Base-by-base conservation (phyloP, 2,329 filamentous ascomycete species). In the Diaporthe nobilis region DNA sequence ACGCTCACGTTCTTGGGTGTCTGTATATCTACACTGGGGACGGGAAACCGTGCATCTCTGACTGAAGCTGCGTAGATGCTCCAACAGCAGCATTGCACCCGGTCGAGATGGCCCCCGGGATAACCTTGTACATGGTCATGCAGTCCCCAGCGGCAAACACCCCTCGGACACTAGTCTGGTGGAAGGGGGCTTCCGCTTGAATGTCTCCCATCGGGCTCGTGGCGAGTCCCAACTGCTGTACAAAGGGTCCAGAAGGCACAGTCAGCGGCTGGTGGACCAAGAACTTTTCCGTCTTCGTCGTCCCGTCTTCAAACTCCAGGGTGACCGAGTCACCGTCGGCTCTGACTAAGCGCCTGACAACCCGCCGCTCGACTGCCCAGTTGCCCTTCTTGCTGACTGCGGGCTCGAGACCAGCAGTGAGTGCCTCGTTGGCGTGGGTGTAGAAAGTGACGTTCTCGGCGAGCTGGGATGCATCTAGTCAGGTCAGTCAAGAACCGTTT, bases 81-180 rank as follows among this genome's bases (percentile, higher is more conserved):
- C 71, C 57, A 7, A 72, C 71, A 9, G 57, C 71, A 2, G 57
- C 71, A 31, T 72, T 72, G 28, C 71, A 72, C 0, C 71, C 57
- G 2, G 39, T 49, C 1, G 71, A 63, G 15, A 63, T 63, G 10
- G 71, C 71, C 4, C 71, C 71, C 3, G 71, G 71, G 44, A 63
- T 63, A 8, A 72, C 71, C 57, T 51, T 72, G 57, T 72, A 72
- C 12, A 31, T n/a, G 22, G 71, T 72, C 44, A 72, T 72, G 2
- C 60, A 73, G 13, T 76, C 74, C 6, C 70, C 71, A 1, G 70
- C 71, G 42, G 74, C 70, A 53, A 76, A 76, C 0, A 68, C 70
- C 0, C 71, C 71, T 12, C 39, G 58, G 1, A 72, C 58, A 37
- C 51, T 75, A 1, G 74, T 72, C 44, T 72, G 60, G 25, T 73